A percentile compares a stretch with the other conserved stretches of the same genome.
These are phyloP conservation scores for Fomitopsis betulina DNA, from an alignment of 1,284 basidiomycete genomes.

Conservation along the genomic window DNA sequence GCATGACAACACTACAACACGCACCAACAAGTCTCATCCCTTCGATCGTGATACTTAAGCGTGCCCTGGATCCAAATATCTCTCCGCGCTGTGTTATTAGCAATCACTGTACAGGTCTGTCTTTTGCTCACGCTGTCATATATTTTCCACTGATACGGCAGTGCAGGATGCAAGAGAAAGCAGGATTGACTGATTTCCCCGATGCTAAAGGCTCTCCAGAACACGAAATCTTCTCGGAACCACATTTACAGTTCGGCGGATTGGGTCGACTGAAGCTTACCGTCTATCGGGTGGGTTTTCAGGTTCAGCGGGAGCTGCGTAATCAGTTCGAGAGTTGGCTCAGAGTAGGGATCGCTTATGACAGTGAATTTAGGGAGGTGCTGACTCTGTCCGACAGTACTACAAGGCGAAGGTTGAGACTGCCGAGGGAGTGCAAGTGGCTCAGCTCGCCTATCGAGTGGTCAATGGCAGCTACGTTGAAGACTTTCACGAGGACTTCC, in stretches of 20 bases:
- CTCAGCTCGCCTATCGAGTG: conserved; percentile 1
- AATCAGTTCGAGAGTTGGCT: conserved; percentile 7
- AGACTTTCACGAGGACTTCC: conserved; percentile 6
- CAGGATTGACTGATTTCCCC: neutral
- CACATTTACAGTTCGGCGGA: neutral
- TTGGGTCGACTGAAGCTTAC: neutral
- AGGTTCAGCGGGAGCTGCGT: conserved; percentile 4
- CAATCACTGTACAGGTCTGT: neutral
- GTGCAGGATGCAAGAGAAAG: neutral
- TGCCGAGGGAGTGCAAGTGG: neutral
- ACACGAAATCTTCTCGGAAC: neutral
- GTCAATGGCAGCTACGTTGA: conserved; percentile 5
- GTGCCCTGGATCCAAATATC: neutral
- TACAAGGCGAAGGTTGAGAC: conserved; percentile 4
- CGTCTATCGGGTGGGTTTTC: conserved; percentile 4
- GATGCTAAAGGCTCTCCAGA: neutral
- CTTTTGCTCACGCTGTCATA: neutral
- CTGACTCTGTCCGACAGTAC: neutral
- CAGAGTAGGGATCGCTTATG: neutral
- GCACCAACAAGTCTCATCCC: neutral
- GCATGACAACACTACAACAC: conserved; percentile 1
- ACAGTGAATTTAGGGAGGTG: neutral
- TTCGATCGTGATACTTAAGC: neutral
- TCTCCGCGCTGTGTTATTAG: neutral
- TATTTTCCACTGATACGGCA: neutral